Evolutionary conservation across 352 stramenopile species (phyloP).

Genomic region (Globisporangium paddicum): DNA sequence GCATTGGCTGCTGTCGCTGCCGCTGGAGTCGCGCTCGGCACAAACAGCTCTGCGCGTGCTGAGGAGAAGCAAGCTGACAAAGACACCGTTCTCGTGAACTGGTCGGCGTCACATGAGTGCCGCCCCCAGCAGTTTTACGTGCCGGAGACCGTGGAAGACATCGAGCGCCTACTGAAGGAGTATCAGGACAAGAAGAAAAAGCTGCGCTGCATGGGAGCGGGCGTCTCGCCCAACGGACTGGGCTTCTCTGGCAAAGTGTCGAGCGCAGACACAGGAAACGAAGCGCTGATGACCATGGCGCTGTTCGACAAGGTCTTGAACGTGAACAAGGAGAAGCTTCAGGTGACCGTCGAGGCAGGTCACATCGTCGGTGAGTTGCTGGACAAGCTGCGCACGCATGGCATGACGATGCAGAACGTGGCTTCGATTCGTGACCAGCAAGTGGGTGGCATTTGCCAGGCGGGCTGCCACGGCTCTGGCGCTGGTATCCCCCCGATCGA

Average conservation of each 20-base stretch:
- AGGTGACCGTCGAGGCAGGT: constrained; percentile 90
- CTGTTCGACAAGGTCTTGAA: constrained; percentile 91
- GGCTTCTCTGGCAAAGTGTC: constrained; percentile 67
- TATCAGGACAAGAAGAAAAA: constrained; percentile 71
- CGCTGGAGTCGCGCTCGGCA: constrained; percentile 11
- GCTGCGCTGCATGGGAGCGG: constrained; percentile 93
- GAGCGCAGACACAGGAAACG: constrained; percentile 16
- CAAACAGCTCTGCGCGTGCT: constrained; percentile 6
- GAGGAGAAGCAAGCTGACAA: constrained; percentile 25
- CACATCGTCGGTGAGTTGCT: constrained; percentile 75
- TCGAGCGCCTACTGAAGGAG: constrained; percentile 50
- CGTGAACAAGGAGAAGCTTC: constrained; percentile 86
- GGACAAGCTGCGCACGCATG: constrained; percentile 67
- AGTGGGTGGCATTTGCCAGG: constrained; percentile 95
- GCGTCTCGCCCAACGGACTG: constrained; percentile 96
- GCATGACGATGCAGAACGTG: constrained; percentile 98
- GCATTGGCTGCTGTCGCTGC: constrained; percentile 16
- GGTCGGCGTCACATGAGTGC: constrained; percentile 77
- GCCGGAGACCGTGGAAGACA: constrained; percentile 64
- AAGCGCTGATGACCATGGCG: constrained; percentile 91
- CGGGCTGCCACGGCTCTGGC: constrained; percentile 95
- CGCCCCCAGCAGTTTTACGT: constrained; percentile 60
- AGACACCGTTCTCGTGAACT: constrained; percentile 75
- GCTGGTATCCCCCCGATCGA: constrained; percentile 94
- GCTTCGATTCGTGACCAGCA: constrained; percentile 98